Evolutionary conservation across 75 land plant species (phyloP), one percentile per base, ranked within the genome.

Genomic region (Gnetum montanum): DNA sequence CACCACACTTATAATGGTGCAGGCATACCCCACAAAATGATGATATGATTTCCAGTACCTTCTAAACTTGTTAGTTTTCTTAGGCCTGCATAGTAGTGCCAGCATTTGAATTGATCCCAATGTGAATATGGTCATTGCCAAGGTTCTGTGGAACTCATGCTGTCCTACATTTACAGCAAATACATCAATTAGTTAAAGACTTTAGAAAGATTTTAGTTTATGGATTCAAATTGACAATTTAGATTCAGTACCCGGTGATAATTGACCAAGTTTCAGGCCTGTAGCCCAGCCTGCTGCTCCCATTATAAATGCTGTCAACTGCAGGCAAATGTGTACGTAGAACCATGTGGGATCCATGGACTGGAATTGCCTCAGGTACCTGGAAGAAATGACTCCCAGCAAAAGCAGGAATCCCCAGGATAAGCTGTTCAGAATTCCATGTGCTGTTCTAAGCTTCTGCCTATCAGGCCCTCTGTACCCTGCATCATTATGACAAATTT

Each of bases 41-140:
- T 94, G 98, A 63, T 94, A 94, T 38, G 86, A 78, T 57, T 86
- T 94, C 98, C 98, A 94, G 37, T 77, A 78, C 70, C 44, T 70
- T 53, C 97, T 68, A 35, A 66, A 54, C 67, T 78, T 88, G 65
- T 79, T 53, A 7, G 78, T 78, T 27, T 79, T 75, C 46, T 64
- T 82, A 4, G 98, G 98, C 69, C 98, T 57, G 31, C 82, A 68
- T 45, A 89, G 37, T 23, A 89, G 50, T 10, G 95, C 90, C 22
- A 77, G 41, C 22, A 78, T 67, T 61, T 91, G 97, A n/a, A 81
- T 37, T 6, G 77, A 61, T 15, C 85, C 91, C 54, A 83, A 49
- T 19, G 61, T 63, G 49, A 90, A 84, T 7, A 80, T 76, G 29
- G 75, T 70, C 30, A 81, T 63, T 26, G 91, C 98, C 1, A 94